Base-by-base conservation (phyloP, 345 rosid species). In the Salix suchowensis region DNA sequence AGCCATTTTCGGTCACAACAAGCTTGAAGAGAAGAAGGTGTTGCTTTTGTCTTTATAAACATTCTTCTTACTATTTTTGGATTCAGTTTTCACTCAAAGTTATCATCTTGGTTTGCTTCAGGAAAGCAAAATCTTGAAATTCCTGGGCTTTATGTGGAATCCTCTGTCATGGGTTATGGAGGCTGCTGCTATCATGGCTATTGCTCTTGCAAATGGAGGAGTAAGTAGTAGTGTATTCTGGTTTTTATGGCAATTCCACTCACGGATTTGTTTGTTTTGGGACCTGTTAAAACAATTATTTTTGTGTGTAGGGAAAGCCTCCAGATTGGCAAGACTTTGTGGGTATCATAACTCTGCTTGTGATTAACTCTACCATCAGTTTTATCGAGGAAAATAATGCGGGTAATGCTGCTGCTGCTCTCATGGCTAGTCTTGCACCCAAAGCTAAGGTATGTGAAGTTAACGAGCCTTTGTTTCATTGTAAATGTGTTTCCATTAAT, bases 121-220 rank as follows among this genome's bases (percentile, higher is more conserved):
- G 98, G 98, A 93, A 82, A 91, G 98, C 82, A 95, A 95, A 82
- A 75, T 95, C 71, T 67, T 95, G 82, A 95, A 93, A 73, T 95
- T 88, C 80, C 82, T 93, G 87, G 97, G 98, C 26, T 95, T 95
- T 79, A 93, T 95, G 99, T 95, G 99, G 99, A 95, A 95, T 79
- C 99, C 99, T 80, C 90, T 95, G 67, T 95, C 98, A 32, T 95
- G 98, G 99, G 99, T 95, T 70, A 95, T 95, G 98, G 99, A 95
- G 83, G 97, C 97, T 78, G 99, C 99, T 77, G 99, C 99, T 44
- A 86, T 95, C 65, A 95, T 95, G 99, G 98, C 99, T 67, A 93
- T 95, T 88, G 97, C 94, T 73, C 97, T 95, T 86, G 99, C 99
- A 67, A 95, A 95, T 77, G 99, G 98, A 89, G 99, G 99, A 86